Base-by-base conservation (phyloP, 2,329 filamentous ascomycete genomes). In the Colletotrichum noveboracense region DNA sequence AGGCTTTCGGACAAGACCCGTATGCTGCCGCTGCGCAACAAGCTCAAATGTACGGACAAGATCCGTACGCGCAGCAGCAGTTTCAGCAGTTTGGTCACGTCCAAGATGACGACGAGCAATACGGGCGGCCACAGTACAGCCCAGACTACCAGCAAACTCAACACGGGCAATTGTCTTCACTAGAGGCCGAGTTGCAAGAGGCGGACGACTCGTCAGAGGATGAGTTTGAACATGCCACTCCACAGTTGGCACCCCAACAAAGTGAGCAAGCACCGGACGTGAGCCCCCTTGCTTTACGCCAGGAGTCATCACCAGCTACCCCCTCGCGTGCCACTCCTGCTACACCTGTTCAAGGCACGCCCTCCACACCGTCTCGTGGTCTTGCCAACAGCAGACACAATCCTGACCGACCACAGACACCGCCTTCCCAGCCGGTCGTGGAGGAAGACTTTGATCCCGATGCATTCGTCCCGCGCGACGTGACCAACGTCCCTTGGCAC, bases 401-500 rank as follows among this genome's bases (percentile, higher is more conserved):
- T 60, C 77, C 79, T 21, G 68, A 78, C 6, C 76, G 79, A 21
- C 78, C 79, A 6, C 76, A 74, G 36, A 80, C 79, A 14, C 78
- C 77, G 24, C 69, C 77, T 18, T 24, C 48, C 10, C 69, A 70
- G 24, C 34, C 24, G 16, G 66, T 58, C 18, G 6, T 16, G 24
- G 75, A 67, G 8, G 62, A 18, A 6, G 78, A 78, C 1, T 26
- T 70, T 7, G 78, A 80, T 13, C 70, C 79, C 10, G 74, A 79
- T 6, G 10, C 64, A 3, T 80, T 81, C 55, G 43, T 77, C 7
- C 79, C 82, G 3, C 80, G 80, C 10, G 82, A 84, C 64, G 81
- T 82, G n/a, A 83, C 83, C 7, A 78, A 84, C 69, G 66, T 80
- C 0, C 71, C 82, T 0, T 85, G 82, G 83, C 80, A 81, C 58